Evolutionary conservation across 2,329 filamentous ascomycete species (phyloP).

Genomic region (Sphaceloma murrayae): DNA sequence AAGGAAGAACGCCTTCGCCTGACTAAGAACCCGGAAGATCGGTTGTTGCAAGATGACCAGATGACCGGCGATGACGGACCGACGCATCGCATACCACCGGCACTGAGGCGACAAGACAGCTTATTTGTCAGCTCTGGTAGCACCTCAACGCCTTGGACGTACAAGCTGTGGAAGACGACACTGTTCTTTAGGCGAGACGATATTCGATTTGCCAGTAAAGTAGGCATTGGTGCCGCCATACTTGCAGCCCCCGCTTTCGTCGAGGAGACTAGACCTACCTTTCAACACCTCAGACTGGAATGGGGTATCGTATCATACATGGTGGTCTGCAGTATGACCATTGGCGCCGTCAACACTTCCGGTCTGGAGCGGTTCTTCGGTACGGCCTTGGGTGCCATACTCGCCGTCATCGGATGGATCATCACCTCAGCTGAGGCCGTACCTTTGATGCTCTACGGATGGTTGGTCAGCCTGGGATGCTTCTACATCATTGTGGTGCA

Average conservation of each 20-base stretch:
- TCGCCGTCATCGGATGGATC: conserved; percentile 70
- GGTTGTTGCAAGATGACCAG: conserved; percentile 2
- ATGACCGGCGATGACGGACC: conserved; percentile 9
- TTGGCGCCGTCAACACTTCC: conserved; percentile 90
- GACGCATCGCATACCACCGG: conserved; percentile 1
- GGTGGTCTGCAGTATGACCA: conserved; percentile 96
- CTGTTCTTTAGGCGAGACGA: conserved; percentile 54
- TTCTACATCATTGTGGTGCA: conserved; percentile 83
- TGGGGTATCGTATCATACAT: conserved; percentile 97
- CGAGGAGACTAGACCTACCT: conserved; percentile 64
- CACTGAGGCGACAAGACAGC: not conserved
- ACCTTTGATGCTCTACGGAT: conserved; percentile 70
- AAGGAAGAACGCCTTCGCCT: conserved; percentile 18
- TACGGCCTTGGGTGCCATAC: conserved; percentile 68
- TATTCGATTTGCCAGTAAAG: conserved; percentile 77
- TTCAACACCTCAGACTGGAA: conserved; percentile 84
- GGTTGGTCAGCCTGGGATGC: conserved; percentile 68
- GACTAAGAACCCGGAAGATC: conserved; percentile 10
- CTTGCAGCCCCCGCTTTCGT: conserved; percentile 88
- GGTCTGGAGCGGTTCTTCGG: conserved; percentile 78
- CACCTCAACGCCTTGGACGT: conserved; percentile 28
- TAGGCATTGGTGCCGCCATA: conserved; percentile 77
- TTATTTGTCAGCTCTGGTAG: conserved; percentile 7
- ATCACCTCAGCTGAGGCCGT: conserved; percentile 63
- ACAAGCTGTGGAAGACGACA: conserved; percentile 47